Evolutionary conservation across 2,329 filamentous ascomycete species (phyloP).

Genomic region (Paecilomyces variotii): DNA sequence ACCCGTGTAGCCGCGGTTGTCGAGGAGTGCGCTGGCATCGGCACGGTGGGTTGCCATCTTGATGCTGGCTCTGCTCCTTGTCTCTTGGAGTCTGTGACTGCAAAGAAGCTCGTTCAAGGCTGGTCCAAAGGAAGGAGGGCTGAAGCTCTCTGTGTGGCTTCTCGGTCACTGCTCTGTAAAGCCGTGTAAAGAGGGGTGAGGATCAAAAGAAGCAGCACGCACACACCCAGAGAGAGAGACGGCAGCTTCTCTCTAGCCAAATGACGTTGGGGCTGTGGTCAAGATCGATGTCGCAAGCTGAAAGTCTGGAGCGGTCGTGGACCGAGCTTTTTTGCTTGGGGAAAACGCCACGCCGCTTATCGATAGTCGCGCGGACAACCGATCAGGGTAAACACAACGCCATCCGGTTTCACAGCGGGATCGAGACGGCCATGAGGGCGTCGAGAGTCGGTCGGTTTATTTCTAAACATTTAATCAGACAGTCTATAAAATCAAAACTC

Average conservation of each 20-base stretch:
- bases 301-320: not conserved
- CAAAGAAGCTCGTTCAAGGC: not conserved
- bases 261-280: not conserved
- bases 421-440: not conserved
- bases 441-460: not conserved
- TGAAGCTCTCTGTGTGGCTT: not conserved
- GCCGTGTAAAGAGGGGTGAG: not conserved
- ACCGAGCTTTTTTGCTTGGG: not conserved
- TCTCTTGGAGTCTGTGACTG: not conserved
- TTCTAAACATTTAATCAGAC: not conserved
- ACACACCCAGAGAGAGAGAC: not conserved
- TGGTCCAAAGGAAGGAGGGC: not conserved
- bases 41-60: constrained; percentile 57
- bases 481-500: not conserved
- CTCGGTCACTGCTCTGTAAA: not conserved
- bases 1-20: constrained; percentile 76
- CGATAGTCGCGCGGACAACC: constrained; percentile 9
- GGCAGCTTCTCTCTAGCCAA: not conserved
- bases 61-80: not conserved
- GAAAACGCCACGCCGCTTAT: not conserved
- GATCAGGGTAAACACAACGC: constrained; percentile 3
- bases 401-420: not conserved
- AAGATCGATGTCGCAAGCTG: not conserved
- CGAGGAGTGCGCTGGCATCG: constrained; percentile 69
- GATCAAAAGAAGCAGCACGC: not conserved